Evolutionary conservation across 805 yeast genomes (phyloP).

Genomic region (Yarrowia alimentaria): DNA sequence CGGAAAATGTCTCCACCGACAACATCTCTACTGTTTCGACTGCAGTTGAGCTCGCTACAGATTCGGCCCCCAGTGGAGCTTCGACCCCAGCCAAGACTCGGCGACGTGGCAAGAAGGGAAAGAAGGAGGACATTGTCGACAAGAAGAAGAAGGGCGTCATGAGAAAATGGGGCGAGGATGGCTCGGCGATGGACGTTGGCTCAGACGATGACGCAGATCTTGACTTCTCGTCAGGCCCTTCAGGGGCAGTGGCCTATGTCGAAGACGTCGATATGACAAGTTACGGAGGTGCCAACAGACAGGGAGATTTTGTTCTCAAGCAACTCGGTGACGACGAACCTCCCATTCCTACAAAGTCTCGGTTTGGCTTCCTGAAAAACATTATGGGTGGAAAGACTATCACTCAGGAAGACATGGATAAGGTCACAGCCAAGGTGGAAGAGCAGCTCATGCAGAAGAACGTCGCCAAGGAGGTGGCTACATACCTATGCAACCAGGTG

Average conservation of each 20-base stretch:
- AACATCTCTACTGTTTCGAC: conserved; percentile 1
- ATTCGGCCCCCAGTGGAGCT: conserved; percentile 13
- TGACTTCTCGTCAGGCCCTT: conserved; percentile 53
- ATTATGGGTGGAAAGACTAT: conserved; percentile 69
- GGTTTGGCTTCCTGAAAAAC: conserved; percentile 58
- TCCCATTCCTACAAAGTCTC: conserved; percentile 36
- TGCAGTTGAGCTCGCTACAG: neutral
- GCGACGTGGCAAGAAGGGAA: conserved; percentile 31
- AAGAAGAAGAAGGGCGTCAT: conserved; percentile 39
- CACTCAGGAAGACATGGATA: conserved; percentile 60
- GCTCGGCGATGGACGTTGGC: conserved; percentile 49
- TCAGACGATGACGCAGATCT: conserved; percentile 43
- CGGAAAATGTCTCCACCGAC: neutral
- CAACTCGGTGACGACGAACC: conserved; percentile 58
- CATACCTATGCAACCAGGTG: conserved; percentile 65
- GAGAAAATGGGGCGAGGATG: conserved; percentile 69
- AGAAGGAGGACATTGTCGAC: conserved; percentile 28
- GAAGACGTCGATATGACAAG: conserved; percentile 36
- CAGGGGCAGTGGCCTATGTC: conserved; percentile 31
- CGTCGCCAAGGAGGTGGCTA: conserved; percentile 88
- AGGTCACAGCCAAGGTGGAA: conserved; percentile 62
- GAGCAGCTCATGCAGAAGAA: conserved; percentile 81
- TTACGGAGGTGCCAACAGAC: conserved; percentile 46
- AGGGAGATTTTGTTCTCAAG: conserved; percentile 64
- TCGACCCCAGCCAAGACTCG: conserved; percentile 28